Evolutionary conservation across 1,284 basidiomycete genomes (phyloP).

Genomic region (Mycosarcoma mackinlayi): DNA sequence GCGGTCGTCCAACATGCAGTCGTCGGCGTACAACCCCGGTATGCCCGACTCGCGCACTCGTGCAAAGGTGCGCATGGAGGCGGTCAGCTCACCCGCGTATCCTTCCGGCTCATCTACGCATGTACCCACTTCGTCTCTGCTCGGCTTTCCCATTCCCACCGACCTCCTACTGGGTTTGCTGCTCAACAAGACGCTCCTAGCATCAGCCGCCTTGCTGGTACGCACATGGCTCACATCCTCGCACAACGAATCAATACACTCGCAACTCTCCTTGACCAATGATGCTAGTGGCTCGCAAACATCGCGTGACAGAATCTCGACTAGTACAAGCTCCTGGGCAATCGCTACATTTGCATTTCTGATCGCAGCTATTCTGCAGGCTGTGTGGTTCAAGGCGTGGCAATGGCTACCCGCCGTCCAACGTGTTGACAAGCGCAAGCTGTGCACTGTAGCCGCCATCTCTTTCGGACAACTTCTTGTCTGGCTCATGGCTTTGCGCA

Average conservation of each 20-base stretch:
- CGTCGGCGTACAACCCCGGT: conserved; percentile 14
- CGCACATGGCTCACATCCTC: conserved; percentile 61
- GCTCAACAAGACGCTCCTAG: conserved; percentile 65
- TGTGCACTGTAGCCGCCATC: conserved; percentile 51
- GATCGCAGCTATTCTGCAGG: conserved; percentile 55
- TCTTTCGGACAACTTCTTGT: conserved; percentile 55
- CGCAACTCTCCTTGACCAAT: conserved; percentile 1
- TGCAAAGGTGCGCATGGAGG: conserved; percentile 39
- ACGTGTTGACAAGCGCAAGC: conserved; percentile 36
- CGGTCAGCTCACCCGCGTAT: conserved; percentile 8
- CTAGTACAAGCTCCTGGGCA: conserved; percentile 56
- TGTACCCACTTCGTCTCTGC: conserved; percentile 9
- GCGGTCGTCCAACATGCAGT: conserved; percentile 18
- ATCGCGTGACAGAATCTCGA: background rate
- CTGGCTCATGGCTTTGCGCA: conserved; percentile 62
- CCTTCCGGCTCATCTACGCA: conserved; percentile 2
- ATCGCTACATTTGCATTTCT: conserved; percentile 54
- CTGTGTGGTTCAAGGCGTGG: conserved; percentile 60
- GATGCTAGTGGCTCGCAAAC: background rate
- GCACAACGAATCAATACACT: conserved; percentile 51
- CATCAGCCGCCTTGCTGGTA: conserved; percentile 61
- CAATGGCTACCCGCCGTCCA: conserved; percentile 55
- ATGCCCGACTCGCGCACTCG: conserved; percentile 39
- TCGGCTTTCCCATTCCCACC: conserved; percentile 58
- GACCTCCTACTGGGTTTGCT: conserved; percentile 63